phyloP scores from a whole-genome alignment of 2,329 filamentous ascomycete species.

The Colletotrichum sp. region DNA sequence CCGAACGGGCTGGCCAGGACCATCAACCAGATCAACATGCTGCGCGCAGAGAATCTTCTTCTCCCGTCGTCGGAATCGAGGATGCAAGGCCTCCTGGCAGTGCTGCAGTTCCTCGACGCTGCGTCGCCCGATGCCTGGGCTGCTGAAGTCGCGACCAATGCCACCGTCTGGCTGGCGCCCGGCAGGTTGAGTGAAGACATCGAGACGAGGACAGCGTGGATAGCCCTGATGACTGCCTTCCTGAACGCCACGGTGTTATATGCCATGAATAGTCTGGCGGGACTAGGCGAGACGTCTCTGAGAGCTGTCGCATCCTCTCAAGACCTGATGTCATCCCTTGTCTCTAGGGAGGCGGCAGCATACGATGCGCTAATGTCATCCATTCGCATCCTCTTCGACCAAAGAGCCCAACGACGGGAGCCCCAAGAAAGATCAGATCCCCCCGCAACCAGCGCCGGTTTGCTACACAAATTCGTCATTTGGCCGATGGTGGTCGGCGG shows the following conservation, averaged over 20 bases:
- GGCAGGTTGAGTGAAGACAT: neutral
- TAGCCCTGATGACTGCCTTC: neutral
- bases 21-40: neutral
- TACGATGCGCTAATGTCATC: neutral
- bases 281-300: neutral
- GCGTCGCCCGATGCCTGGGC: neutral
- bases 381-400: neutral
- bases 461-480: slow-evolving; percentile 1
- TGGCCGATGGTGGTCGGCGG: slow-evolving; percentile 2
- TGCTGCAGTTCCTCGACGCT: neutral
- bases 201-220: neutral
- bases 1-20: neutral
- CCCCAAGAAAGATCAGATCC: neutral
- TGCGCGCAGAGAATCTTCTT: neutral
- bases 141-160: neutral
- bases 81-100: neutral
- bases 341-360: neutral
- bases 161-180: neutral
- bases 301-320: neutral
- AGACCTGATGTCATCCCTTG: rapidly evolving
- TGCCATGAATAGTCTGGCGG: neutral
- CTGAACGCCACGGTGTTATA: neutral
- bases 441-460: neutral
- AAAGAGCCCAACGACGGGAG: neutral
- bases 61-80: neutral